A percentile compares a stretch with the other conserved stretches of the same genome.
These are phyloP conservation scores for Trametes sp. DNA, from an alignment of 1,284 basidiomycete genomes.

Conservation along the genomic window DNA sequence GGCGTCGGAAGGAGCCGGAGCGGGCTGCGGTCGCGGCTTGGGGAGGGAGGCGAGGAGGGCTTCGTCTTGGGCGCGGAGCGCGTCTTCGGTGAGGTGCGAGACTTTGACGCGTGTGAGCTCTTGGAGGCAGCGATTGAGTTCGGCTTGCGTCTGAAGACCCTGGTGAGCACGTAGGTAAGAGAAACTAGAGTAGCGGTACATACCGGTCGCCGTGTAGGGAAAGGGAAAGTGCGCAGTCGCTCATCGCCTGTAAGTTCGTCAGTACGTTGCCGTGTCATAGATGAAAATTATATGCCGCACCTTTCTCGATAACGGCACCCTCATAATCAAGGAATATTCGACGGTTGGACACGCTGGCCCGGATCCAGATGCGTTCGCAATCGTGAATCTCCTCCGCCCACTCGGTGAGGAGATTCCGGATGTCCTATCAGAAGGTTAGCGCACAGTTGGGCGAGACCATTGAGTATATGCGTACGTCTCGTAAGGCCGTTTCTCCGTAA, in stretches of 20 bases:
- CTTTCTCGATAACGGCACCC: constrained; percentile 65
- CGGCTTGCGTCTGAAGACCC: constrained; percentile 81
- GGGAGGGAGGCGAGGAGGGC: constrained; percentile 87
- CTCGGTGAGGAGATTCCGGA: constrained; percentile 79
- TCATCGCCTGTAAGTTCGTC: constrained; percentile 61
- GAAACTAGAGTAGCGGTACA: constrained; percentile 40
- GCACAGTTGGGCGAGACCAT: neutral
- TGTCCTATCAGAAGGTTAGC: constrained; percentile 65
- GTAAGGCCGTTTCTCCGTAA: constrained; percentile 93
- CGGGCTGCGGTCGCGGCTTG: constrained; percentile 67
- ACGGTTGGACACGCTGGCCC: constrained; percentile 86
- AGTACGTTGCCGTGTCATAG: neutral
- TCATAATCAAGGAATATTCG: constrained; percentile 92
- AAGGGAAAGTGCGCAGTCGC: constrained; percentile 88
- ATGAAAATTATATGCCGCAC: constrained; percentile 29
- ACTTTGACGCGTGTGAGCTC: constrained; percentile 90
- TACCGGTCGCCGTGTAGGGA: constrained; percentile 92
- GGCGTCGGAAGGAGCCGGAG: constrained; percentile 21
- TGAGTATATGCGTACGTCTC: constrained; percentile 70
- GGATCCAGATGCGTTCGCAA: constrained; percentile 89
- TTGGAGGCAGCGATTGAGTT: constrained; percentile 86
- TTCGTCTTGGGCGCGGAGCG: constrained; percentile 86
- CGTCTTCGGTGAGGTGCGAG: constrained; percentile 87
- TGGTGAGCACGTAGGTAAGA: neutral
- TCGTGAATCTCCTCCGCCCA: constrained; percentile 86